Base-by-base conservation (phyloP, 148 eudicot species). In the Rhododendron vialii region DNA sequence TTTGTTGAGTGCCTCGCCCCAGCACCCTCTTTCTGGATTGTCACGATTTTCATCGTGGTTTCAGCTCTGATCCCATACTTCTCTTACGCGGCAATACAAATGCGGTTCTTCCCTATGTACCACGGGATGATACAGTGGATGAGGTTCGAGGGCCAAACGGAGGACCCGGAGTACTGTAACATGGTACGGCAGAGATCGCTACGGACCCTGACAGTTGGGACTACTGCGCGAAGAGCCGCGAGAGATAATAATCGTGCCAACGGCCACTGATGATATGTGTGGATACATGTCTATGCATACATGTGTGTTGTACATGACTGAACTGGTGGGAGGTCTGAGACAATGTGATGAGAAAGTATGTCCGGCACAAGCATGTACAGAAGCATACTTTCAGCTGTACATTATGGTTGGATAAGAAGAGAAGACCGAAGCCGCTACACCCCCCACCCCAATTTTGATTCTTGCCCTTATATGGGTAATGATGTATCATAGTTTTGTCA, bases 101-200 rank as follows among this genome's bases (percentile, higher is more conserved):
- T 93, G 93, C 89, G 93, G 82, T 95, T 95, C 87, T 82, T 94
- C 86, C 99, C 99, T 2, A 91, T 92, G 95, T 96, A 93, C 88
- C 99, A 96, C 84, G 92, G 92, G 18, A 93, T 92, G 94, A 92
- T 96, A 86, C 95, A 95, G 83, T 96, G 95, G 99, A 90, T 94
- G 43, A 89, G 96, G 83, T 59, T 81, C 0, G 94, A 96, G 53
- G 98, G 98, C 26, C 84, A 82, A 2, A 82, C 89, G 0, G 93
- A 95, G 13, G 98, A 95, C 33, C 95, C 94, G 1, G 98, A 94
- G 81, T 95, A 83, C 87, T 88, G 91, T 83, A 86, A 86, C 41
- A 85, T 91, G 89, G 91, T 95, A 7, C 86, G 93, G 15, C 95
- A 94, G 81, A 90, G 98, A 75, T 94, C 96, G 1, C 89, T 93